Evolutionary conservation across 176 grass and related monocot genomes (phyloP).

Genomic region (Thinopyrum elongatum): DNA sequence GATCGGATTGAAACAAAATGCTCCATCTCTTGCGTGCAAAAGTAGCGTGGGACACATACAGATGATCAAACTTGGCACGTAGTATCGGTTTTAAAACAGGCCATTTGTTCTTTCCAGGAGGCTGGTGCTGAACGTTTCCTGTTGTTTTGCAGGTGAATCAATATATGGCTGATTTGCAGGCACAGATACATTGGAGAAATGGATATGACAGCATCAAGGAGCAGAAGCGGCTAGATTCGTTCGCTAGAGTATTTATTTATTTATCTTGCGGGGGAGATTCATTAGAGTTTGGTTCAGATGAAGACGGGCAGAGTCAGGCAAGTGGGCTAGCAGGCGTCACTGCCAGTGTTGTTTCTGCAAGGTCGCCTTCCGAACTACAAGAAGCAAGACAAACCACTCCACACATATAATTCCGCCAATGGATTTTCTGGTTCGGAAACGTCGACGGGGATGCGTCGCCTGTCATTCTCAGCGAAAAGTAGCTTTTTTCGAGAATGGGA

Average conservation of each 20-base stretch:
- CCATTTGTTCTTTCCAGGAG: no score
- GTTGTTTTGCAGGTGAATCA: no score
- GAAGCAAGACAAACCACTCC: background rate
- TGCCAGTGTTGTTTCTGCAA: background rate
- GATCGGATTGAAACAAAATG: conserved; percentile 6
- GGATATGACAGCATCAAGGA: background rate
- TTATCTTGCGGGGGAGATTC: background rate
- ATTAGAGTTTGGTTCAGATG: background rate
- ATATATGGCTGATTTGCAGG: background rate
- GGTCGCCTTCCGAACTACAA: background rate
- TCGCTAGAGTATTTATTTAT: no score
- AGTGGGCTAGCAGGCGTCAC: background rate
- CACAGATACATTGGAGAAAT: background rate
- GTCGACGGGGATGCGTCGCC: background rate
- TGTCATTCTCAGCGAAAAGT: conserved; percentile 9
- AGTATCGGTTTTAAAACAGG: no score
- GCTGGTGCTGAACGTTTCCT: no score
- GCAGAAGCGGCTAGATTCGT: background rate
- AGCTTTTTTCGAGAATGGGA: no score
- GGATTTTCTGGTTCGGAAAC: background rate
- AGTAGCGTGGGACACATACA: no score
- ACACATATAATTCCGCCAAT: background rate
- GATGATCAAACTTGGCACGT: no score
- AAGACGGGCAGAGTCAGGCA: background rate
- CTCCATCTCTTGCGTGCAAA: no score